Conservation (phyloP, 306 rosid genomes). For the Gillenia trifoliata region DNA sequence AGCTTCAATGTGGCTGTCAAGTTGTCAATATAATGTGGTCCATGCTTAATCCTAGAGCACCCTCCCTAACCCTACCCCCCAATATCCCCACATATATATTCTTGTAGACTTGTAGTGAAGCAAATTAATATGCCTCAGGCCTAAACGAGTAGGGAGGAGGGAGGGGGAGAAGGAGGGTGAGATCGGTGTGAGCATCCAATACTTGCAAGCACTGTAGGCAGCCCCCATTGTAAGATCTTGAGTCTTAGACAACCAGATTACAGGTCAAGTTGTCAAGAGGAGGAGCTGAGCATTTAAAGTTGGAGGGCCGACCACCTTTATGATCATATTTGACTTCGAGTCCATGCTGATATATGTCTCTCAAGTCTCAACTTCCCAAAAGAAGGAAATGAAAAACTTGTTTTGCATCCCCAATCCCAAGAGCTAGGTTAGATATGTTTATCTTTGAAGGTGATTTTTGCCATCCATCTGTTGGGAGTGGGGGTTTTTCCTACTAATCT, state of each 20-base stretch:
- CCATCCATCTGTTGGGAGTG: not conserved
- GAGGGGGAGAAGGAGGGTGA: too few species aligned
- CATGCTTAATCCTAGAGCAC: not conserved
- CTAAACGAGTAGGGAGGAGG: too few species aligned
- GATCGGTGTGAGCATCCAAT: too few species aligned
- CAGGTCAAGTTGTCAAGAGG: not conserved
- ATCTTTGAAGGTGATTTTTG: not conserved
- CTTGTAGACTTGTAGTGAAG: not conserved
- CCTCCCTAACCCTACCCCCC: not conserved
- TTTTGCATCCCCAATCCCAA: not conserved
- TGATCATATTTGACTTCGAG: slow-evolving; percentile 2
- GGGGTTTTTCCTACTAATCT: not conserved
- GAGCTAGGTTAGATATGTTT: not conserved
- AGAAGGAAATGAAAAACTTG: not conserved
- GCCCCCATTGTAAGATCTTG: not conserved
- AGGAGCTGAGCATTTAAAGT: not conserved
- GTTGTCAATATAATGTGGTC: not conserved
- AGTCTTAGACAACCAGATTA: not conserved
- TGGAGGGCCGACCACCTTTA: slow-evolving; percentile 12
- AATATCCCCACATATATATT: not conserved
- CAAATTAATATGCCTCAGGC: not conserved
- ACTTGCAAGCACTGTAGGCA: too few species aligned
- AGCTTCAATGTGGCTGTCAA: not conserved
- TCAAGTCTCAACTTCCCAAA: not conserved
- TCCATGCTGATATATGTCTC: not conserved